phyloP scores from a whole-genome alignment of 257 asterid genomes.

The Thymus quinquecostatus region DNA sequence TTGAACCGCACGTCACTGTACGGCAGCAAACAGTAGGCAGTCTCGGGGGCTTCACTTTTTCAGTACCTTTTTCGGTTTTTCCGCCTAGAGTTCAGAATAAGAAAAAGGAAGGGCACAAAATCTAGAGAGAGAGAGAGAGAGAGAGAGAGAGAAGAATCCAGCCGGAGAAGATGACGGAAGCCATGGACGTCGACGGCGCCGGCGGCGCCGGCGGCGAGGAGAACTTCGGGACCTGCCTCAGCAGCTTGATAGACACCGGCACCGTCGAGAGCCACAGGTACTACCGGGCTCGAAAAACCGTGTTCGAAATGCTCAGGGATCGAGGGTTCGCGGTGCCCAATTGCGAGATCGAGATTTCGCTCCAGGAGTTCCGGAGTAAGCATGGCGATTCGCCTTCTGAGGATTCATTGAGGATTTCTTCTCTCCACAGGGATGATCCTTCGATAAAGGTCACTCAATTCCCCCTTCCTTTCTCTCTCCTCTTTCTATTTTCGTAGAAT shows the following conservation, averaged over 20 bases:
- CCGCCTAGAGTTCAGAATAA: not conserved
- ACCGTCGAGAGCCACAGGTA: conserved; percentile 71
- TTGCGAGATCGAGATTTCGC: conserved; percentile 64
- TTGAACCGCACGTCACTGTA: conserved; percentile 11
- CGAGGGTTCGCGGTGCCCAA: conserved; percentile 83
- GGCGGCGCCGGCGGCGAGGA: conserved; percentile 36
- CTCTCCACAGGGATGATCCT: conserved; percentile 73
- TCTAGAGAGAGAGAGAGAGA: conserved; percentile 15
- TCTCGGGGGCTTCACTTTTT: not conserved
- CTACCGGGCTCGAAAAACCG: conserved; percentile 75
- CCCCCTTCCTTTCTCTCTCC: not conserved
- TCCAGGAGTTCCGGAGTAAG: conserved; percentile 62
- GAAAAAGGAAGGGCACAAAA: not conserved
- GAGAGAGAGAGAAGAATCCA: not conserved
- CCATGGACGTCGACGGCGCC: conserved; percentile 30
- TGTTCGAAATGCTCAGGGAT: conserved; percentile 89
- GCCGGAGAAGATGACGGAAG: conserved; percentile 32
- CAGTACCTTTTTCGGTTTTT: not conserved
- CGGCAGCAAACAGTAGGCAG: not conserved
- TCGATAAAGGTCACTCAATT: conserved; percentile 57
- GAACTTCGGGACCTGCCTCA: conserved; percentile 49
- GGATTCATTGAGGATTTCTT: conserved; percentile 56
- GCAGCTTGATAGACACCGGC: conserved; percentile 58
- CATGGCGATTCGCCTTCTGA: conserved; percentile 53
- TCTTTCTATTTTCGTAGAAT: not conserved